phyloP scores from a whole-genome alignment of 2,329 filamentous ascomycete species.

The Fusarium protoensiforme region DNA sequence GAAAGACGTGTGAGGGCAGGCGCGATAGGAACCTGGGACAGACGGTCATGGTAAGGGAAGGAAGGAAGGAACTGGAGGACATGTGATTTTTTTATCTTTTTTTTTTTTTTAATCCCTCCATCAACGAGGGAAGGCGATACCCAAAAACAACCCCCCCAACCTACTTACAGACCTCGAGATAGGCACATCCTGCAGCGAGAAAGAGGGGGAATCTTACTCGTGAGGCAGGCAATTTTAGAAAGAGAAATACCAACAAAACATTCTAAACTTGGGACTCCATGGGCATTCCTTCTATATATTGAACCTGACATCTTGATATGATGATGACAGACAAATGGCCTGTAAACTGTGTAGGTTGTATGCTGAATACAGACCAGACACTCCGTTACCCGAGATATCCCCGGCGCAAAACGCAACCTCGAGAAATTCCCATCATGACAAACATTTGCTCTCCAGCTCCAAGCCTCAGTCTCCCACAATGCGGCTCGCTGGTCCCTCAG shows the following conservation, averaged over 20 bases:
- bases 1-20: constrained; percentile 13
- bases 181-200: constrained; percentile 24
- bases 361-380: neutral
- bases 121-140: constrained; percentile 43
- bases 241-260: constrained; percentile 23
- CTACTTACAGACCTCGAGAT: constrained; percentile 1
- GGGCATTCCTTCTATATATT: neutral
- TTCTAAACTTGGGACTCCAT: neutral
- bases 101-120: constrained; percentile 26
- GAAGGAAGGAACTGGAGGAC: constrained; percentile 7
- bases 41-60: constrained; percentile 1
- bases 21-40: neutral
- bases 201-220: neutral
- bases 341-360: neutral
- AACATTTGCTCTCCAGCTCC: neutral
- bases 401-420: constrained; percentile 36
- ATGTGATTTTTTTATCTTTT: neutral
- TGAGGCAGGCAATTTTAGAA: constrained; percentile 12
- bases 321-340: neutral
- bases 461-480: constrained; percentile 16
- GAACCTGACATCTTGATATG: neutral
- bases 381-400: constrained; percentile 36
- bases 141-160: constrained; percentile 28
- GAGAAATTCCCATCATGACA: constrained; percentile 30
- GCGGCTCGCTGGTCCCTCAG: constrained; percentile 18